Evolutionary conservation across 768 basidiomycete genomes (phyloP).

Genomic region (Hygrocybe coccinea): DNA sequence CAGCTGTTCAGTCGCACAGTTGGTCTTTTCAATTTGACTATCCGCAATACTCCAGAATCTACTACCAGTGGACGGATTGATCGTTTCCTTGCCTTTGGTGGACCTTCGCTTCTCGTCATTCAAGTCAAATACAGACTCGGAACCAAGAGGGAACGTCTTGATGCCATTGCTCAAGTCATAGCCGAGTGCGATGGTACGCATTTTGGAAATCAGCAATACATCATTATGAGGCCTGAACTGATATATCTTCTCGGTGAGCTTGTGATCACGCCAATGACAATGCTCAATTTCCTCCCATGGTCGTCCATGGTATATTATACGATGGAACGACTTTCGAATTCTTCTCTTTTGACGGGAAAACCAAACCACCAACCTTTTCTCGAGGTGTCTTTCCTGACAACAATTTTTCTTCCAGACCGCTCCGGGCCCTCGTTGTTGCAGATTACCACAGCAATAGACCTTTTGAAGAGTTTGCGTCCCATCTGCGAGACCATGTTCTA

Average conservation of each 20-base stretch:
- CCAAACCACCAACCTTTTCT: neutral
- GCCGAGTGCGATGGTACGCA: conserved; percentile 1
- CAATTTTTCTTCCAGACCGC: neutral
- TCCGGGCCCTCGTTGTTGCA: neutral
- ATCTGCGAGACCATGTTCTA: neutral
- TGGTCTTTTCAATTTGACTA: neutral
- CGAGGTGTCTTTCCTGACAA: neutral
- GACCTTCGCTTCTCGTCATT: neutral
- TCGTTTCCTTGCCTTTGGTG: neutral
- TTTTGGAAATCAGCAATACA: neutral
- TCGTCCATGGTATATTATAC: neutral
- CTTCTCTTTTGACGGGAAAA: neutral
- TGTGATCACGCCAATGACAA: neutral
- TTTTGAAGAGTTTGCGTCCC: neutral
- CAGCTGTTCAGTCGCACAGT: conserved; percentile 3
- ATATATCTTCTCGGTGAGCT: neutral
- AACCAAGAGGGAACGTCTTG: neutral
- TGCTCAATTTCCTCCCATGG: neutral
- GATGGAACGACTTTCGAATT: neutral
- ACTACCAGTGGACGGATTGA: neutral
- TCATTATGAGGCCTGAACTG: neutral
- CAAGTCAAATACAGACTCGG: neutral
- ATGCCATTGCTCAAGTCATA: conserved; percentile 1
- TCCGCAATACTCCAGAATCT: conserved; percentile 1
- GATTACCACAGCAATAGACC: neutral